A percentile compares a stretch with the other conserved stretches of the same genome.
Evolutionary conservation across 1,139 yeast species (phyloP).

Genomic region (Scheffersomyces parashehatae): DNA sequence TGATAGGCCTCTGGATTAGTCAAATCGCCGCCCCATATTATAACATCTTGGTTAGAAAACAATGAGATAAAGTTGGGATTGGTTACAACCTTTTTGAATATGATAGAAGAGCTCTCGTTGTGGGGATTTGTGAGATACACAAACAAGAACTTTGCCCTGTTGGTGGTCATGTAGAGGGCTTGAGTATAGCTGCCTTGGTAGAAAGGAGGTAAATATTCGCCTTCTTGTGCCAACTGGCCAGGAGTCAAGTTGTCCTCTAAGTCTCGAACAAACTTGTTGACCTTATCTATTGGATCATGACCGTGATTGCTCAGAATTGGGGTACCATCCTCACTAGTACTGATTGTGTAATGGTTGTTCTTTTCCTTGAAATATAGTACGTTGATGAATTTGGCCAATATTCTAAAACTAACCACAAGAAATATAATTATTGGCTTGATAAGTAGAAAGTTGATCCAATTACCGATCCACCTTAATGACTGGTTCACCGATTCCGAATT

Average conservation of each 20-base stretch:
- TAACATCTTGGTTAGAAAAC: slow-evolving; percentile 40
- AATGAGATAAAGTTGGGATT: slow-evolving; percentile 53
- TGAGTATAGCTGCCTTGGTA: slow-evolving; percentile 76
- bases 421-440: slow-evolving; percentile 32
- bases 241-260: slow-evolving; percentile 37
- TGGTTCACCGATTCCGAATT: slow-evolving; percentile 6
- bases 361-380: slow-evolving; percentile 30
- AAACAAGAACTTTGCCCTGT: slow-evolving; percentile 67
- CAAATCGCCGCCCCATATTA: slow-evolving; percentile 90
- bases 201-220: slow-evolving; percentile 42
- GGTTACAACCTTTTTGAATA: slow-evolving; percentile 59
- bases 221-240: slow-evolving; percentile 14
- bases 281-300: slow-evolving; percentile 38
- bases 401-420: slow-evolving; percentile 22
- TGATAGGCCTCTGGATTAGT: slow-evolving; percentile 82
- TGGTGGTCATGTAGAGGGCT: slow-evolving; percentile 68
- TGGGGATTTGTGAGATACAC: slow-evolving; percentile 75
- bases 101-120: slow-evolving; percentile 59
- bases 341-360: neutral
- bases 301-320: slow-evolving; percentile 1
- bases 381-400: slow-evolving; percentile 26
- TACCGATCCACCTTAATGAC: neutral
- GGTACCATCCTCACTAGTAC: slow-evolving; percentile 3
- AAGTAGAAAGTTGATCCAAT: slow-evolving; percentile 21
- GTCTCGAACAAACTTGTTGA: slow-evolving; percentile 32